phyloP scores from a whole-genome alignment of 1,284 basidiomycete genomes.

The Pseudozyma sp. region DNA sequence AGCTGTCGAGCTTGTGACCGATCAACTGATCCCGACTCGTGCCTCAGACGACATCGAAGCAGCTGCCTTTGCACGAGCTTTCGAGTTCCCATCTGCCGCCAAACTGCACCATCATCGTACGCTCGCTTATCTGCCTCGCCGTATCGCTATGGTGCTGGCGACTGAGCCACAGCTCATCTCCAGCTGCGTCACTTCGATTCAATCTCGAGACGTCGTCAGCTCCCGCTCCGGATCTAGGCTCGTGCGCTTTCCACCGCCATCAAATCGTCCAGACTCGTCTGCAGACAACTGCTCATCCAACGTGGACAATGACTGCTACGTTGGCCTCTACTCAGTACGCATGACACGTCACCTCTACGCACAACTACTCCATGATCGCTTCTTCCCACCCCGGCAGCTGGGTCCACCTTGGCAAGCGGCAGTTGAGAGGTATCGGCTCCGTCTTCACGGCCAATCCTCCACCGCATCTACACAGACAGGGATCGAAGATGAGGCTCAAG shows the following conservation, averaged over 20 bases:
- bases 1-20: slow-evolving; percentile 71
- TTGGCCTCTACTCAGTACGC: slow-evolving; percentile 36
- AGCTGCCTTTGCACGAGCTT: slow-evolving; percentile 46
- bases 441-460: slow-evolving; percentile 8
- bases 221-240: slow-evolving; percentile 84
- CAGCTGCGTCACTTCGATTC: slow-evolving; percentile 72
- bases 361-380: slow-evolving; percentile 88
- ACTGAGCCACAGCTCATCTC: slow-evolving; percentile 79
- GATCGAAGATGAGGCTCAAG: slow-evolving; percentile 30
- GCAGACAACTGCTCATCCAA: not conserved
- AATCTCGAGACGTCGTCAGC: slow-evolving; percentile 42
- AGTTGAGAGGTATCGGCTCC: slow-evolving; percentile 51
- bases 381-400: slow-evolving; percentile 89
- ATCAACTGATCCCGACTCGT: slow-evolving; percentile 73
- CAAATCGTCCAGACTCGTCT: slow-evolving; percentile 70
- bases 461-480: not conserved
- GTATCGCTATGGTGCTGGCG: slow-evolving; percentile 80
- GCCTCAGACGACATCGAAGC: slow-evolving; percentile 69
- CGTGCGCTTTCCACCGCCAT: slow-evolving; percentile 83
- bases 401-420: slow-evolving; percentile 71
- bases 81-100: slow-evolving; percentile 76
- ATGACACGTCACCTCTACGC: slow-evolving; percentile 75
- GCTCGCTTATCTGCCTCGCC: slow-evolving; percentile 81
- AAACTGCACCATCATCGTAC: slow-evolving; percentile 78
- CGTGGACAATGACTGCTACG: not conserved